phyloP scores from a whole-genome alignment of 2,329 filamentous ascomycete species.

The Aphanocladium album region DNA sequence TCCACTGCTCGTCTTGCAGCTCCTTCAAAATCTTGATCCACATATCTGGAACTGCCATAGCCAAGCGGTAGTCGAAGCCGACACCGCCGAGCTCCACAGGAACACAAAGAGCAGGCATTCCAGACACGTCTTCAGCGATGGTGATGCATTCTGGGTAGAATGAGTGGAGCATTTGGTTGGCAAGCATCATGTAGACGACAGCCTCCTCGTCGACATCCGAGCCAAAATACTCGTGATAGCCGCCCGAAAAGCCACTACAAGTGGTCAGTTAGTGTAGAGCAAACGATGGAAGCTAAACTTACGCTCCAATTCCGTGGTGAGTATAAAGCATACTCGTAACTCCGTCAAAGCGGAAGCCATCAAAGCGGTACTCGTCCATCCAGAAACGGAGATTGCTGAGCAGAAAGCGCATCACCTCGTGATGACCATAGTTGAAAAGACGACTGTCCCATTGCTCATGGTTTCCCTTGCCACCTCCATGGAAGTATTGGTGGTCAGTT shows the following conservation, averaged over 20 bases:
- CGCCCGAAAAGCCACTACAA: slow-evolving; percentile 85
- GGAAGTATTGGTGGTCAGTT: slow-evolving; percentile 93
- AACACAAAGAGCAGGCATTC: slow-evolving; percentile 95
- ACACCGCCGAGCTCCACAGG: slow-evolving; percentile 81
- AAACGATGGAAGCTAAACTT: slow-evolving; percentile 34
- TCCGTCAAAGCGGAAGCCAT: slow-evolving; percentile 96
- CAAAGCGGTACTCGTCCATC: slow-evolving; percentile 98
- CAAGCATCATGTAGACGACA: slow-evolving; percentile 90
- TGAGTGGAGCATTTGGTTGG: slow-evolving; percentile 92
- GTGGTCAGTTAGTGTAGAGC: slow-evolving; percentile 20
- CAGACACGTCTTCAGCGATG: slow-evolving; percentile 94
- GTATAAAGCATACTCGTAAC: slow-evolving; percentile 97
- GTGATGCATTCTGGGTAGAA: slow-evolving; percentile 85
- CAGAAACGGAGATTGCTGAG: slow-evolving; percentile 94
- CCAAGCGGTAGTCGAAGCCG: slow-evolving; percentile 94
- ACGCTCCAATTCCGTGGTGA: slow-evolving; percentile 96
- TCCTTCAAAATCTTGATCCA: slow-evolving; percentile 99
- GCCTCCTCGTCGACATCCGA: slow-evolving; percentile 85
- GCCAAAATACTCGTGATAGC: slow-evolving; percentile 98
- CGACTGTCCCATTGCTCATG: slow-evolving; percentile 96
- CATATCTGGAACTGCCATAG: slow-evolving; percentile 97
- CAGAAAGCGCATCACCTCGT: slow-evolving; percentile 93
- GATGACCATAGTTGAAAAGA: slow-evolving; percentile 92
- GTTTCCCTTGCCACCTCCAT: slow-evolving; percentile 73
- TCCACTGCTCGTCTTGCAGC: slow-evolving; percentile 84